Percentiles rank a stretch among this genome's conserved stretches.
Evolutionary conservation across 352 stramenopile genomes (phyloP).

Genomic region (Blastocystis sp.): DNA sequence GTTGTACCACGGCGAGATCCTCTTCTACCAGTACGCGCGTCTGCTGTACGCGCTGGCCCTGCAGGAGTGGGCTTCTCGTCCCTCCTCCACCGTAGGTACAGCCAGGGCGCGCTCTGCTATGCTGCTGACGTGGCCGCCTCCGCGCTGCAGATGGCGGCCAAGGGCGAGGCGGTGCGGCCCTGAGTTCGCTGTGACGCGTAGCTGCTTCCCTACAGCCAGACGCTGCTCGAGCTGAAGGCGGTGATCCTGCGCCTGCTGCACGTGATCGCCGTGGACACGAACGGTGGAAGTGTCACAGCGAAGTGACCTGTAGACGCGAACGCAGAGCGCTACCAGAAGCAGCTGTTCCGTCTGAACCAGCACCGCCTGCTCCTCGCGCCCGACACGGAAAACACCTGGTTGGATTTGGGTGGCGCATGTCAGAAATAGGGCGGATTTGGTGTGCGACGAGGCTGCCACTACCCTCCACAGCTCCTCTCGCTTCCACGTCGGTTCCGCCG

Average conservation of each 20-base stretch:
- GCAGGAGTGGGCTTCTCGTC: background rate
- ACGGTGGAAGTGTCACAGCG: background rate
- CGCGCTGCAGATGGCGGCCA: background rate
- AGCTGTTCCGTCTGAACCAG: background rate
- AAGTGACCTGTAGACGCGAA: background rate
- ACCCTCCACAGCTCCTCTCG: background rate
- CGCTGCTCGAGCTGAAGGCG: slow-evolving; percentile 10
- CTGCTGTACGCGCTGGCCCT: background rate
- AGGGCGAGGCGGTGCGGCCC: background rate
- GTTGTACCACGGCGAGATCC: background rate
- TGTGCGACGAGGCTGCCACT: slow-evolving; percentile 4
- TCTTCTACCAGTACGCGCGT: background rate
- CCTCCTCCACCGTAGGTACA: background rate
- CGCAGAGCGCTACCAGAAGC: background rate
- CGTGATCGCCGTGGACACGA: background rate
- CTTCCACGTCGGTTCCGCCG: too few species aligned
- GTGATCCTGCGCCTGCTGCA: background rate
- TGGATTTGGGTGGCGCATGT: background rate
- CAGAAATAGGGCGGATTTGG: slow-evolving; percentile 4
- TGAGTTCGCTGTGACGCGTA: background rate
- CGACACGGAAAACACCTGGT: background rate
- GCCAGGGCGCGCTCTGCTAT: background rate
- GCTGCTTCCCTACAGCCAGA: background rate
- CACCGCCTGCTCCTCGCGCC: background rate
- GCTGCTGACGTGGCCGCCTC: background rate